These are phyloP conservation scores for Saturnispora zaruensis DNA, from an alignment of 805 yeast species.

Conservation along the genomic window DNA sequence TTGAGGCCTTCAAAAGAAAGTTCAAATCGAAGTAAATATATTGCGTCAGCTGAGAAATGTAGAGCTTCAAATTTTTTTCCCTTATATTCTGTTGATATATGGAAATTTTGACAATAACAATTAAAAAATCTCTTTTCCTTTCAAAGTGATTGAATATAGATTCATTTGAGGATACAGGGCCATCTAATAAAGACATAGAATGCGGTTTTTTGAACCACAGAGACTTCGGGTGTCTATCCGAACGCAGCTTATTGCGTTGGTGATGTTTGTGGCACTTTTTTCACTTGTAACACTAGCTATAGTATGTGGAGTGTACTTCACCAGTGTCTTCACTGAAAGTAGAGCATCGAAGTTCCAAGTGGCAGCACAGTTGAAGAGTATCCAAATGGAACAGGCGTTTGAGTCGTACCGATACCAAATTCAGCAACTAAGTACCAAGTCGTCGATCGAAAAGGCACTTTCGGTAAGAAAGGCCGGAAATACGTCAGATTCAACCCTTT, in stretches of 20 bases:
- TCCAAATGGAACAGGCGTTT: constrained; percentile 66
- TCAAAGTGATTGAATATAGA: not conserved
- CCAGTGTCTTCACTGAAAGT: constrained; percentile 48
- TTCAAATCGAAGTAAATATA: not conserved
- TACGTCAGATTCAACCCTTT: constrained; percentile 41
- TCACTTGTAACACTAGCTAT: constrained; percentile 67
- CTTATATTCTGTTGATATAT: not conserved
- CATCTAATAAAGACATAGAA: not conserved
- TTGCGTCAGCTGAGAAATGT: not conserved
- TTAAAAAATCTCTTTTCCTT: not conserved
- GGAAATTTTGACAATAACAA: not conserved
- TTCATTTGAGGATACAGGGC: not conserved
- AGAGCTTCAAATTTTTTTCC: not conserved
- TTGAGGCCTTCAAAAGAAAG: not conserved
- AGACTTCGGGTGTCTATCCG: constrained; percentile 53
- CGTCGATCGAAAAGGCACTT: constrained; percentile 51
- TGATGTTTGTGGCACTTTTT: constrained; percentile 57
- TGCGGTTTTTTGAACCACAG: constrained; percentile 10
- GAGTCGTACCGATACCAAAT: constrained; percentile 60
- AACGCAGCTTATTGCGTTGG: constrained; percentile 66
- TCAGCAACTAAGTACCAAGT: constrained; percentile 53
- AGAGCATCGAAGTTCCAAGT: constrained; percentile 67
- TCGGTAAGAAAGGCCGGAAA: constrained; percentile 67
- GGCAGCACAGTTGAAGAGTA: constrained; percentile 71
- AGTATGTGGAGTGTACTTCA: constrained; percentile 69